Conservation (phyloP, 2,329 filamentous ascomycete species). For the Sarocladium brachiariae region DNA sequence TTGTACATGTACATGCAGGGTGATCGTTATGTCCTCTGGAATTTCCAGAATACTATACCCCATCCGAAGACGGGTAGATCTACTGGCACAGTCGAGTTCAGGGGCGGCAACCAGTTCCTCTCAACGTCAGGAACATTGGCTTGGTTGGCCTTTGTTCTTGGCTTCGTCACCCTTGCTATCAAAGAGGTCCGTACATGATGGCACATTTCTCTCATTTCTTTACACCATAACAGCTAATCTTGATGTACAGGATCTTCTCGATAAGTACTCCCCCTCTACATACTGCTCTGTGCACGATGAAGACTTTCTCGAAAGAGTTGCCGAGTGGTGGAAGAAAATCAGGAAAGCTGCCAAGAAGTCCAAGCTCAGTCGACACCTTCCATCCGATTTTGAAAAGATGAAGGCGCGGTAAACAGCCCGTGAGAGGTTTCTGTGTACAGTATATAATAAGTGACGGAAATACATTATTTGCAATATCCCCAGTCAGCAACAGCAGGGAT, state of each 20-base stretch:
- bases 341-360: conserved; percentile 28
- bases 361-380: conserved; percentile 26
- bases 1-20: conserved; percentile 32
- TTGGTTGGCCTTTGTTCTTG: conserved; percentile 33
- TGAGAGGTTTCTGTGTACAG: neutral
- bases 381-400: conserved; percentile 27
- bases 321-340: conserved; percentile 29
- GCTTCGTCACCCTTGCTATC: conserved; percentile 29
- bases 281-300: conserved; percentile 22
- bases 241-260: conserved; percentile 26
- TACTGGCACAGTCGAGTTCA: conserved; percentile 32
- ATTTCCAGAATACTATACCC: conserved; percentile 32
- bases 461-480: no score
- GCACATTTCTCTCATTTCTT: neutral
- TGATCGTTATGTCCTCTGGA: conserved; percentile 32
- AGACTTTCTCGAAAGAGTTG: conserved; percentile 21
- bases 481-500: no score
- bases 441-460: neutral
- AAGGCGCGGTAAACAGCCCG: conserved; percentile 19
- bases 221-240: no score
- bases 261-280: conserved; percentile 19
- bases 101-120: conserved; percentile 32
- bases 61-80: conserved; percentile 29
- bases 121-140: conserved; percentile 29
- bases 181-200: conserved; percentile 22